Conservation (phyloP, 1,284 basidiomycete genomes). For the Mycena citricolor region DNA sequence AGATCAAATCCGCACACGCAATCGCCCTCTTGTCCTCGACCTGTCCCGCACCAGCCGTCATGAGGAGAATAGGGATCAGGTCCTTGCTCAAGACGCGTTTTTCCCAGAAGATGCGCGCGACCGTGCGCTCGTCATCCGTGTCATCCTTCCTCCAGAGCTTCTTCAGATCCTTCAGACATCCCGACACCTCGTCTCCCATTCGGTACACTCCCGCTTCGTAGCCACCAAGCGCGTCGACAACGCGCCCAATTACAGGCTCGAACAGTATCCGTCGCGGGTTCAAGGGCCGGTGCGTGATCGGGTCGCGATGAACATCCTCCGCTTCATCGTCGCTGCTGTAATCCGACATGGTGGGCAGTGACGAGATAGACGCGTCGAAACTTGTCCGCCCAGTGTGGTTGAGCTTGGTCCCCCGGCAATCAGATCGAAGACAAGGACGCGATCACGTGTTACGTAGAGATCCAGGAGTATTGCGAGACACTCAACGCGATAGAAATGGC, state of each 20-base stretch:
- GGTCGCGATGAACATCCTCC: constrained; percentile 15
- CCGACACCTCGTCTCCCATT: constrained; percentile 80
- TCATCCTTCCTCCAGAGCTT: constrained; percentile 94
- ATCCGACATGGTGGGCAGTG: constrained; percentile 3
- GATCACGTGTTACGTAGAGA: too few relatives aligned
- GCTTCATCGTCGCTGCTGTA: constrained; percentile 24
- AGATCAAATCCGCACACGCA: constrained; percentile 84
- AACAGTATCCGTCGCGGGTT: constrained; percentile 47
- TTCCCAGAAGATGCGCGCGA: constrained; percentile 87
- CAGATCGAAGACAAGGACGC: too few relatives aligned
- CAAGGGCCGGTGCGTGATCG: constrained; percentile 11
- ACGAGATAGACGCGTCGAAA: too few relatives aligned
- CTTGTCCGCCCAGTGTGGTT: too few relatives aligned
- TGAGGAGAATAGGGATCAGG: constrained; percentile 80
- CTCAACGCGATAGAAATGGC: too few relatives aligned
- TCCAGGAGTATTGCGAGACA: too few relatives aligned
- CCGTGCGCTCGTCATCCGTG: constrained; percentile 90
- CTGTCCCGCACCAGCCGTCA: constrained; percentile 73
- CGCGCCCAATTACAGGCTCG: constrained; percentile 64
- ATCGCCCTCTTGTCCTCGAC: constrained; percentile 85
- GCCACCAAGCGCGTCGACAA: constrained; percentile 76
- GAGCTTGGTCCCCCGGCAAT: too few relatives aligned
- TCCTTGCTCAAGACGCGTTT: constrained; percentile 83
- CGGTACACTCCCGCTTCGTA: constrained; percentile 70
- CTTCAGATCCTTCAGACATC: constrained; percentile 91